phyloP scores from a whole-genome alignment of 768 basidiomycete genomes.

The Suillus variegatus region DNA sequence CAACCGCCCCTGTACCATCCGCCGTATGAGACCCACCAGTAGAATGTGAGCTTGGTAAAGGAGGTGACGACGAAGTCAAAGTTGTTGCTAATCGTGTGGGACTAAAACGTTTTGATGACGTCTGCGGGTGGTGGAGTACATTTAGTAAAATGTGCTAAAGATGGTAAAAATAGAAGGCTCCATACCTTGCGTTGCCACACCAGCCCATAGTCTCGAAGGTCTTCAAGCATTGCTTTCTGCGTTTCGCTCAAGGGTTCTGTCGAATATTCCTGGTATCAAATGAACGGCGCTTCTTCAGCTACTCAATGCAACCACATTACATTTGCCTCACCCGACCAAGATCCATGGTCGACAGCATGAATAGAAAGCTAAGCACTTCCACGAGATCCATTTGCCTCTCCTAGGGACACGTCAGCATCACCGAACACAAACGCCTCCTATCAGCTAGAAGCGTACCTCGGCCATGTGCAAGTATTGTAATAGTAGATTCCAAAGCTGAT shows the following conservation, averaged over 20 bases:
- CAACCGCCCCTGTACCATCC: slow-evolving; percentile 20
- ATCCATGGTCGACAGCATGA: slow-evolving; percentile 97
- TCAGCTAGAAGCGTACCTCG: slow-evolving; percentile 52
- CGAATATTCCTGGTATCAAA: slow-evolving; percentile 74
- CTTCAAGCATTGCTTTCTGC: slow-evolving; percentile 85
- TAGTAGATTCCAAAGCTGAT: slow-evolving; percentile 92
- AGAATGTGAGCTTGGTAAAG: slow-evolving; percentile 58
- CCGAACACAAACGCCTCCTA: slow-evolving; percentile 10
- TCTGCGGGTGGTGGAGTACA: slow-evolving; percentile 38
- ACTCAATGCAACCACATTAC: not conserved
- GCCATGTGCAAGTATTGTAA: slow-evolving; percentile 87
- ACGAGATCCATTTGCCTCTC: slow-evolving; percentile 91
- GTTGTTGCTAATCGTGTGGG: slow-evolving; percentile 96
- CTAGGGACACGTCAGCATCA: slow-evolving; percentile 39
- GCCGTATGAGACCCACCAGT: slow-evolving; percentile 19
- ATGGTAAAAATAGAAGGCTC: slow-evolving; percentile 17
- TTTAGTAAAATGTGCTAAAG: slow-evolving; percentile 16
- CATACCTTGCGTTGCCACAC: slow-evolving; percentile 82
- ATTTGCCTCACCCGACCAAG: slow-evolving; percentile 70
- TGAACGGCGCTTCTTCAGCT: not conserved
- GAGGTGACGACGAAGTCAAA: slow-evolving; percentile 86
- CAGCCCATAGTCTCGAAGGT: slow-evolving; percentile 93
- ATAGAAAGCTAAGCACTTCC: slow-evolving; percentile 89
- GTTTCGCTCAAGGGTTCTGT: slow-evolving; percentile 77
- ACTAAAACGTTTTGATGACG: slow-evolving; percentile 79